Evolutionary conservation across 176 grass and related monocot species (phyloP).

Genomic region (Cenchrus fungigraminus): DNA sequence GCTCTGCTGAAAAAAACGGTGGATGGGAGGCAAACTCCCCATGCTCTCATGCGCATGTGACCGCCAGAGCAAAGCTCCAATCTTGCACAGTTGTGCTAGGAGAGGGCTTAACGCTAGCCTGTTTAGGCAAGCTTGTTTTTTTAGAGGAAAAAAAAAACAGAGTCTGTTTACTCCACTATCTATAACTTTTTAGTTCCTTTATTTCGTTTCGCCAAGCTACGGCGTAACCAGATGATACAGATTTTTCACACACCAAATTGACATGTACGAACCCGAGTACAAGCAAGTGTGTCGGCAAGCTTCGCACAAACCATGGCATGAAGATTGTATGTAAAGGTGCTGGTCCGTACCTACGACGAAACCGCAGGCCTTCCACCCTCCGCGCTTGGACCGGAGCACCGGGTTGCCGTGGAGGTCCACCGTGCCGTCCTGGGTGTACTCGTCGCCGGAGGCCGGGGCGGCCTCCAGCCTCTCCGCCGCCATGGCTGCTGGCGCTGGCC

Average conservation of each 20-base stretch:
- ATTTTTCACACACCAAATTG: neutral
- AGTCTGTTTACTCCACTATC: neutral
- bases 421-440: constrained; percentile 86
- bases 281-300: neutral
- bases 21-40: no score
- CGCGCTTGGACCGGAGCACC: constrained; percentile 72
- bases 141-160: neutral
- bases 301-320: neutral
- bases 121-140: neutral
- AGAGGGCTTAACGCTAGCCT: neutral
- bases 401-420: constrained; percentile 87
- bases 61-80: neutral
- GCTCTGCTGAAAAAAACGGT: neutral
- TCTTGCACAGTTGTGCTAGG: neutral
- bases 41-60: neutral
- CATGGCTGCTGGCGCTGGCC: constrained; percentile 47
- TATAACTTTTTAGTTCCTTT: neutral
- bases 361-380: constrained; percentile 88
- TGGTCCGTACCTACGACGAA: constrained; percentile 76
- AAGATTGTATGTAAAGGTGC: neutral
- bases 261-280: neutral
- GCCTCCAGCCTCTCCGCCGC: constrained; percentile 60
- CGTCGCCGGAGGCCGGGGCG: constrained; percentile 25
- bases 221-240: no score
- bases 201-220: neutral